Conservation (phyloP, 2,329 filamentous ascomycete genomes). For the Penicillium sp. region DNA sequence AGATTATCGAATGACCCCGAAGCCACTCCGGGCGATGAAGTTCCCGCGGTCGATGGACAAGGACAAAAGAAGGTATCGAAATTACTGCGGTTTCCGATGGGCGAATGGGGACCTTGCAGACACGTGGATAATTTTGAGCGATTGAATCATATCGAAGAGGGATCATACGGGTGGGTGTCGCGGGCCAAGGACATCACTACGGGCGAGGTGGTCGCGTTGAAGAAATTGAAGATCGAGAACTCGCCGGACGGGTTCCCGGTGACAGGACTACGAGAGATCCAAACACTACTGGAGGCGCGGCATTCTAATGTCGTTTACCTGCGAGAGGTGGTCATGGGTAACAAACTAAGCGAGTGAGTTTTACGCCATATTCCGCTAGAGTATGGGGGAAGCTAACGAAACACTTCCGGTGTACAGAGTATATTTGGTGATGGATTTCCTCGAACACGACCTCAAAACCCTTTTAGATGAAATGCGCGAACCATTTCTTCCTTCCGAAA, state of each 20-base stretch:
- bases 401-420: too few relatives aligned
- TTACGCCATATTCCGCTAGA: background rate
- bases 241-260: slow-evolving; percentile 79
- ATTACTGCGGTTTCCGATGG: slow-evolving; percentile 65
- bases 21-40: slow-evolving; percentile 23
- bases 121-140: slow-evolving; percentile 85
- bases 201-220: slow-evolving; percentile 79
- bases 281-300: slow-evolving; percentile 72
- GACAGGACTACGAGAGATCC: slow-evolving; percentile 88
- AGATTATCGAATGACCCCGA: slow-evolving; percentile 53
- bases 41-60: slow-evolving; percentile 12
- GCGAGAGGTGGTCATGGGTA: slow-evolving; percentile 76
- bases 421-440: slow-evolving; percentile 92
- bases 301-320: slow-evolving; percentile 79
- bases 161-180: slow-evolving; percentile 91
- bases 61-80: slow-evolving; percentile 42
- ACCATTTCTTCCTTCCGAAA: slow-evolving; percentile 85
- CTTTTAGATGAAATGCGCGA: slow-evolving; percentile 91
- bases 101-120: slow-evolving; percentile 63
- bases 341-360: slow-evolving; percentile 53
- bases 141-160: slow-evolving; percentile 95
- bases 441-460: slow-evolving; percentile 93
- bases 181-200: slow-evolving; percentile 69
- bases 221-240: slow-evolving; percentile 84
- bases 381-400: background rate